Percentiles rank a stretch among this genome's conserved stretches.
These are phyloP conservation scores for Fusarium continuum DNA, from an alignment of 2,329 filamentous ascomycete genomes.

Conservation along the genomic window DNA sequence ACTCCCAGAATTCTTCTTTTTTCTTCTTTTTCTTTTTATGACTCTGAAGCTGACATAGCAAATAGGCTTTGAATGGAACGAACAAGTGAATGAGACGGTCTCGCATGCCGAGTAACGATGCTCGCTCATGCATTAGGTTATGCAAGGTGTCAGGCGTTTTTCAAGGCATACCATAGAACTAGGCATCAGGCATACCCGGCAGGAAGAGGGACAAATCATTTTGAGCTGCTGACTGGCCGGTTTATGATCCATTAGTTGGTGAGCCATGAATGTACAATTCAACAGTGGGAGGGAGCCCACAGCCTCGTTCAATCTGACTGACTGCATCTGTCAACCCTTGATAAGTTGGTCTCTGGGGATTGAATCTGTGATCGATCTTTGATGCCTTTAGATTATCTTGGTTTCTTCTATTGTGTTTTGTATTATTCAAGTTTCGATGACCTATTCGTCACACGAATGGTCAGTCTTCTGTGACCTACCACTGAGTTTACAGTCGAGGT, in stretches of 20 bases:
- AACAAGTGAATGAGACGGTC: constrained; percentile 47
- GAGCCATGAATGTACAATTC: constrained; percentile 11
- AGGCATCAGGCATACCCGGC: constrained; percentile 13
- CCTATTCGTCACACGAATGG: background rate
- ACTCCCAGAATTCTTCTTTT: too few species aligned
- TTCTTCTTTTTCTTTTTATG: background rate
- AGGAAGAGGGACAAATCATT: constrained; percentile 1
- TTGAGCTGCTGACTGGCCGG: constrained; percentile 7
- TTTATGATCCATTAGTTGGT: background rate
- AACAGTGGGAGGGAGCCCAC: constrained; percentile 7
- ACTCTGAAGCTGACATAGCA: constrained; percentile 12
- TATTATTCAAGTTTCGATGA: background rate
- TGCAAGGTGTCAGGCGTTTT: constrained; percentile 37
- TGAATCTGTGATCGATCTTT: background rate
- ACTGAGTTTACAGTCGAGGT: background rate
- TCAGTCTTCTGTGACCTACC: background rate
- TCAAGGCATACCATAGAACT: constrained; percentile 24
- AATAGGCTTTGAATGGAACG: constrained; percentile 54
- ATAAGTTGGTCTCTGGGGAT: background rate
- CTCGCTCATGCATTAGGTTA: background rate
- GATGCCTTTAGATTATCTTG: background rate
- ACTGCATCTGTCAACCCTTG: constrained; percentile 15
- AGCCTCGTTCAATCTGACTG: constrained; percentile 10
- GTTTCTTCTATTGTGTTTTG: background rate
- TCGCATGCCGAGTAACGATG: constrained; percentile 45